Evolutionary conservation across 2,329 filamentous ascomycete genomes (phyloP).

Genomic region (Neofusicoccum laricinum): DNA sequence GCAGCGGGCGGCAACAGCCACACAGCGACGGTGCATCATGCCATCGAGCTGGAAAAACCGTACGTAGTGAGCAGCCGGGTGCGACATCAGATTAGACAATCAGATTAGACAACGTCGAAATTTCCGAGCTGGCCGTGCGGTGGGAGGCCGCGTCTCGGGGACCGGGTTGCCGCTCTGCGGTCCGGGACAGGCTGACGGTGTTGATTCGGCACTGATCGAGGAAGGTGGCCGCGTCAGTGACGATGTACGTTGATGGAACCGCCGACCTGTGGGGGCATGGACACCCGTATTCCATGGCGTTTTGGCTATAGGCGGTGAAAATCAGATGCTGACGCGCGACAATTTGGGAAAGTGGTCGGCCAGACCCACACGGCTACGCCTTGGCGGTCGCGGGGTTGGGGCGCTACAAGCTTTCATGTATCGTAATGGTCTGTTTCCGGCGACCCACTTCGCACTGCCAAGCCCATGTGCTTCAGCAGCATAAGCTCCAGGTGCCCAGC

Average conservation of each 20-base stretch:
- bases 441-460: not conserved
- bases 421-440: not conserved
- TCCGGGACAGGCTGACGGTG: not conserved
- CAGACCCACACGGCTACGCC: not conserved
- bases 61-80: too few relatives aligned
- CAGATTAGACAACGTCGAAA: not conserved
- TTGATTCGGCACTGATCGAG: not conserved
- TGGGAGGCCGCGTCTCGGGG: too few relatives aligned
- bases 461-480: too few relatives aligned
- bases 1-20: too few relatives aligned
- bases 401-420: not conserved
- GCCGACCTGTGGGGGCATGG: too few relatives aligned
- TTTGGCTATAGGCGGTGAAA: not conserved
- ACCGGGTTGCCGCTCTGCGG: not conserved
- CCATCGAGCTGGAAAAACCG: too few relatives aligned
- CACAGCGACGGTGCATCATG: too few relatives aligned
- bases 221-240: not conserved
- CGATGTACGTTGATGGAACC: not conserved
- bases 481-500: too few relatives aligned
- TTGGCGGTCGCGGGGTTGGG: not conserved
- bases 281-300: not conserved
- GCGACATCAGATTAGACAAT: not conserved
- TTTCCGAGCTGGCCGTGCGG: not conserved
- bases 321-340: not conserved
- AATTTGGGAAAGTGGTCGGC: not conserved